Evolutionary conservation across 768 basidiomycete species (phyloP).

Genomic region (Leccinum imitatum): DNA sequence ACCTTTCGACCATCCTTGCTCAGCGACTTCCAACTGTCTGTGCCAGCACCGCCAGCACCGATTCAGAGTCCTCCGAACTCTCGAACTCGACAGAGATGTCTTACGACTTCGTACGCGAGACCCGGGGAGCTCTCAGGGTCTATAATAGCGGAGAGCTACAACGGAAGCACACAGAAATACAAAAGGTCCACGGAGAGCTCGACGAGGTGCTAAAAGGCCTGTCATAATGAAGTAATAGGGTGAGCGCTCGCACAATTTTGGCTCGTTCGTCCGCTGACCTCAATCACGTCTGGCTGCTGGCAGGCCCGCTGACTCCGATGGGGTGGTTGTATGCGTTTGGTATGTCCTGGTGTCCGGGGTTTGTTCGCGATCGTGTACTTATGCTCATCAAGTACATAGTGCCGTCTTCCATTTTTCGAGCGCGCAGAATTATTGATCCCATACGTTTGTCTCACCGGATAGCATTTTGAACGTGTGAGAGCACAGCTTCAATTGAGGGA

Average conservation of each 20-base stretch:
- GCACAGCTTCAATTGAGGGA: no score
- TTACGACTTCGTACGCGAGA: constrained; percentile 56
- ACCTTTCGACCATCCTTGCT: constrained; percentile 36
- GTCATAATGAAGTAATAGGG: constrained; percentile 14
- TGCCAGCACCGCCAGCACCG: constrained; percentile 1
- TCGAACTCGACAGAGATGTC: constrained; percentile 41
- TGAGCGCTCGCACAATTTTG: constrained; percentile 7
- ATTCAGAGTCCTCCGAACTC: constrained; percentile 11
- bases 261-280: not conserved
- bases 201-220: constrained; percentile 48
- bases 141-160: constrained; percentile 47
- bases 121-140: constrained; percentile 54
- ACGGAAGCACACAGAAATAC: constrained; percentile 52
- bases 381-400: no score
- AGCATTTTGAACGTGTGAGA: no score
- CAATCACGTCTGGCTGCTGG: not conserved
- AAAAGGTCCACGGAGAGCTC: constrained; percentile 51
- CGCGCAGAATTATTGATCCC: no score
- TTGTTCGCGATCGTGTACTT: no score
- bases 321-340: no score
- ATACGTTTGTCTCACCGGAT: no score
- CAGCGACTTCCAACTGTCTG: not conserved
- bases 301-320: not conserved
- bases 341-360: not conserved
- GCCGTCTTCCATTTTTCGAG: no score